Percentiles rank a stretch among this genome's conserved stretches.
Conservation (phyloP, 1,284 basidiomycete genomes). For the Wolfiporia cocos region DNA sequence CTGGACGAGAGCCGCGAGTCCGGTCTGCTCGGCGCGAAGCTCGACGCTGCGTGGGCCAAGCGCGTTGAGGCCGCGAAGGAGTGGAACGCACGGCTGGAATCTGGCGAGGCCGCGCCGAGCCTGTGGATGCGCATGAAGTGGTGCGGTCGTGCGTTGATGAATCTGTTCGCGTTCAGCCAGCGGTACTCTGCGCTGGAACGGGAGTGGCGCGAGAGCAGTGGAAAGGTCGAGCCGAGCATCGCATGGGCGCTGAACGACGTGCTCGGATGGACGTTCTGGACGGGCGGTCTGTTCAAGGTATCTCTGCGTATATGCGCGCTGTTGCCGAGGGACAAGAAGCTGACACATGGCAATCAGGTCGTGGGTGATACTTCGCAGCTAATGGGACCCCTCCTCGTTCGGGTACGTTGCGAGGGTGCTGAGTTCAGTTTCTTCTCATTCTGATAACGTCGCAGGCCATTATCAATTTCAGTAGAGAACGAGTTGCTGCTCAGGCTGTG, state of each 20-base stretch:
- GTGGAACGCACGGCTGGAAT: slow-evolving; percentile 48
- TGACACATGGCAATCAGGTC: no score
- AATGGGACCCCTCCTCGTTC: slow-evolving; percentile 62
- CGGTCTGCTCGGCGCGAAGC: slow-evolving; percentile 40
- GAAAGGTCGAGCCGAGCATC: slow-evolving; percentile 46
- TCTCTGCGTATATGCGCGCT: not conserved
- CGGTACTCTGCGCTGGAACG: slow-evolving; percentile 32
- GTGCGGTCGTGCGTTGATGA: slow-evolving; percentile 32
- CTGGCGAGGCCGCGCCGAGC: slow-evolving; percentile 40
- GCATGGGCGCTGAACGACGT: slow-evolving; percentile 70
- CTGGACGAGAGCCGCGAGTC: slow-evolving; percentile 50
- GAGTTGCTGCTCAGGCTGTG: slow-evolving; percentile 27
- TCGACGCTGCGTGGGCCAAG: slow-evolving; percentile 43
- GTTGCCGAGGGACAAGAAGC: not conserved
- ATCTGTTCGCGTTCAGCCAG: slow-evolving; percentile 21
- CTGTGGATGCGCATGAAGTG: slow-evolving; percentile 35
- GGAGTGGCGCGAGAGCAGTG: slow-evolving; percentile 45
- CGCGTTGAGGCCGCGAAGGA: slow-evolving; percentile 40
- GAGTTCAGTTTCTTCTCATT: not conserved
- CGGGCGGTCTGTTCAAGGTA: slow-evolving; percentile 51
- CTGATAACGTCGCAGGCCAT: slow-evolving; percentile 36
- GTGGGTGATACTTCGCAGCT: slow-evolving; percentile 55
- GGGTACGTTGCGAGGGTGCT: slow-evolving; percentile 27
- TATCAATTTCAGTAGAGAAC: slow-evolving; percentile 61
- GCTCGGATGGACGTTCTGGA: slow-evolving; percentile 66